Evolutionary conservation across 805 yeast species (phyloP), one percentile per base, ranked within the genome.

Genomic region (Kodamaea neixiangensis): DNA sequence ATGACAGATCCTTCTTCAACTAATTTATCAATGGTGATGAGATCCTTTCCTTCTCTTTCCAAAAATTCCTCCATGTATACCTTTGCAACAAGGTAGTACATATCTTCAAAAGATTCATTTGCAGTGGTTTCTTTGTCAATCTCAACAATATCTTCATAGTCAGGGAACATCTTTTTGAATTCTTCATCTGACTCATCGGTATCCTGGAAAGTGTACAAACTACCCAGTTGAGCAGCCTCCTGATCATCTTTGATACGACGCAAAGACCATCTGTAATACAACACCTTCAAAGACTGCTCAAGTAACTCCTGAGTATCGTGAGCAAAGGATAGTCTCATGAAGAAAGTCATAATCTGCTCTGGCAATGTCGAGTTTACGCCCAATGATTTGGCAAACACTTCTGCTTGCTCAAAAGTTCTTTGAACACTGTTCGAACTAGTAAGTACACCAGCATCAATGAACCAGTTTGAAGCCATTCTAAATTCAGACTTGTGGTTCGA

Each of bases 191-290:
- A 90, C 14, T 76, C 78, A 2, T 81, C 80, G 1, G 82, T 80
- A 54, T 85, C 90, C 21, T 77, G 68, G 59, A 79, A 86, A 61
- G 79, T 86, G 69, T 81, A 92, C 35, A 89, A 72, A 14, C 86
- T 82, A 0, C 82, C 80, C 39, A 82, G 79, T 47, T 79, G 79
- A 2, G 81, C 79, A 14, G 76, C 83, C 38, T 79, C 80, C 57
- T 88, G 85, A 56, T 87, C 89, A 45, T 77, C 73, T 54, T 84
- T 83, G 65, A 86, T 69, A 51, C 86, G 73, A 55, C 94, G 80
- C 49, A 87, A 68, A 0, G 93, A 79, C 97, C 97, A 93, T 60
- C 93, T 76, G 59, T 85, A 85, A 67, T 89, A 89, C 17, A 90
- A 60, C 0, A 83, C 66, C 58, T 83, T 82, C 52, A 89, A 73